Conservation (phyloP, 2,329 filamentous ascomycete species). For the Pestalotiopsis sp. region DNA sequence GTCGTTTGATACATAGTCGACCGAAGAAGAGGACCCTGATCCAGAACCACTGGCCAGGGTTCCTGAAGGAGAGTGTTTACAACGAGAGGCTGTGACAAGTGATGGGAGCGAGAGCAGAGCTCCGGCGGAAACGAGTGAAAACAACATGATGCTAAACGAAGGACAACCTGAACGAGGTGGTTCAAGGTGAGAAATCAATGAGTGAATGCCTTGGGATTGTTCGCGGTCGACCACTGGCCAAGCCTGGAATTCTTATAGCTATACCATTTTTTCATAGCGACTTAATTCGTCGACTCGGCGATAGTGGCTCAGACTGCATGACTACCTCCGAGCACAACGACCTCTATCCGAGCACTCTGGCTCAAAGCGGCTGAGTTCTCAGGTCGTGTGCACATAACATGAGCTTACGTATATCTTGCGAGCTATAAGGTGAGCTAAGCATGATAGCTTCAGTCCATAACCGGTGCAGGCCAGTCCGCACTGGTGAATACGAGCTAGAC, state of each 20-base stretch:
- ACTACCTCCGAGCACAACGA: too few species aligned
- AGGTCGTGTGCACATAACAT: too few species aligned
- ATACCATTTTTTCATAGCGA: too few species aligned
- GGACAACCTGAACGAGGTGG: background rate
- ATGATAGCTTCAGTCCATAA: too few species aligned
- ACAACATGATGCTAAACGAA: constrained; percentile 1
- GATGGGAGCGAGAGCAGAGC: background rate
- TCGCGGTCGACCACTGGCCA: background rate
- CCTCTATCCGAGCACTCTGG: too few species aligned
- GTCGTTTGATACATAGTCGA: background rate
- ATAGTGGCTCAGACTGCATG: too few species aligned
- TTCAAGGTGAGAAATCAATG: background rate
- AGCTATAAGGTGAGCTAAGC: too few species aligned
- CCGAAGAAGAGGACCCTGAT: background rate
- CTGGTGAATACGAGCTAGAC: too few species aligned
- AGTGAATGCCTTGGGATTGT: background rate
- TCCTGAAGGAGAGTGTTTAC: background rate
- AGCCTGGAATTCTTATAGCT: background rate
- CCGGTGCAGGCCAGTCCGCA: too few species aligned
- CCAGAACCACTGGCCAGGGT: background rate
- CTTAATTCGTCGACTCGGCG: too few species aligned
- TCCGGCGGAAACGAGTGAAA: background rate
- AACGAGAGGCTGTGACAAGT: background rate
- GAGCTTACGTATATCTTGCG: too few species aligned
- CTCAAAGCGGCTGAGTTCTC: too few species aligned